Evolutionary conservation across 768 basidiomycete species (phyloP).

Genomic region (Pluteus cervinus): DNA sequence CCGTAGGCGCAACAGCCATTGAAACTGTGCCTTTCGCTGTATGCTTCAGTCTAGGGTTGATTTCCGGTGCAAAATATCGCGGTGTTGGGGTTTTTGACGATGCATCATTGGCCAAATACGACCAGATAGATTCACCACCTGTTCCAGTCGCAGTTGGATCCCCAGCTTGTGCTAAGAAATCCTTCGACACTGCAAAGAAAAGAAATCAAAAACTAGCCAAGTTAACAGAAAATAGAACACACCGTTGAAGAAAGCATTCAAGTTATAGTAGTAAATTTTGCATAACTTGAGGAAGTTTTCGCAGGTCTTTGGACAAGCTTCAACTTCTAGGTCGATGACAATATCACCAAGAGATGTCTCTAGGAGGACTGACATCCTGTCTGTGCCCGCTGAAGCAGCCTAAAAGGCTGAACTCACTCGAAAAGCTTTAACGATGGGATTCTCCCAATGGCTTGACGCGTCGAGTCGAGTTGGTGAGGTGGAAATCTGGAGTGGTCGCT

Average conservation of each 20-base stretch:
- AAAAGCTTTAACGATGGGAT: too few species aligned
- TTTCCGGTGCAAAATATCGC: slow-evolving; percentile 88
- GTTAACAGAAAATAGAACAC: slow-evolving; percentile 21
- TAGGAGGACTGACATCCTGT: slow-evolving; percentile 87
- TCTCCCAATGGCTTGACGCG: too few species aligned
- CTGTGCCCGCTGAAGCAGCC: too few species aligned
- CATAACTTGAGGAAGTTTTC: slow-evolving; percentile 97
- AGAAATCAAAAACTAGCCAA: too few species aligned
- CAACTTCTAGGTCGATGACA: slow-evolving; percentile 92
- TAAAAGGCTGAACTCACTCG: too few species aligned
- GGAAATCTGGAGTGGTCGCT: too few species aligned
- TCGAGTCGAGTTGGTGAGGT: too few species aligned
- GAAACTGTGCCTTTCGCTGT: slow-evolving; percentile 82
- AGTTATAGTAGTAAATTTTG: slow-evolving; percentile 95
- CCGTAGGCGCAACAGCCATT: slow-evolving; percentile 91
- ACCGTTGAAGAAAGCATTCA: slow-evolving; percentile 99
- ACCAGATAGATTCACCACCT: slow-evolving; percentile 89
- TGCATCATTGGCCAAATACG: slow-evolving; percentile 53
- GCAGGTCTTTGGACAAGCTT: slow-evolving; percentile 84
- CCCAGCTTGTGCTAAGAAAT: slow-evolving; percentile 95
- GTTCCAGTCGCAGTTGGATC: slow-evolving; percentile 94
- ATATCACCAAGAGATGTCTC: slow-evolving; percentile 97
- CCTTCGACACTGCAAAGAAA: slow-evolving; percentile 73
- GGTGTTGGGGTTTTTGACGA: slow-evolving; percentile 31
- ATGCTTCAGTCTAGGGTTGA: slow-evolving; percentile 81